phyloP scores from a whole-genome alignment of 2,329 filamentous ascomycete genomes.

The Aspergillus transmontanensis region DNA sequence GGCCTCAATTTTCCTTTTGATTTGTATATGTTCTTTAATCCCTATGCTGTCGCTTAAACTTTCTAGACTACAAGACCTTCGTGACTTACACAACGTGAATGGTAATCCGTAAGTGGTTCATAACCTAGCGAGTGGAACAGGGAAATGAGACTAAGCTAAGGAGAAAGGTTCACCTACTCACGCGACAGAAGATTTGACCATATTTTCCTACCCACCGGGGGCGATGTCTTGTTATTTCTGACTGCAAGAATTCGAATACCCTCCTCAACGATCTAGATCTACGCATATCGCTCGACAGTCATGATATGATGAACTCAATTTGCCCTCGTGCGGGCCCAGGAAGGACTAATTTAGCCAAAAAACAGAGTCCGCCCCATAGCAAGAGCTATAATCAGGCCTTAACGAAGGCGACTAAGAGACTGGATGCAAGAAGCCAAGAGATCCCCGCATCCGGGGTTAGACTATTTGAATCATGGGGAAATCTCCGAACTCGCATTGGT shows the following conservation, averaged over 20 bases:
- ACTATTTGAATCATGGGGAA: neutral
- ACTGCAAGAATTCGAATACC: neutral
- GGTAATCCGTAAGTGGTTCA: neutral
- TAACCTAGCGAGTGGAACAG: neutral
- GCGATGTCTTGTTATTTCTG: neutral
- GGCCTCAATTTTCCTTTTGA: no score
- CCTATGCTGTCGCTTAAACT: no score
- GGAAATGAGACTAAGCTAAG: neutral
- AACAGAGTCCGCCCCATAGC: neutral
- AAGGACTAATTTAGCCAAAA: neutral
- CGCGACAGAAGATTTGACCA: neutral
- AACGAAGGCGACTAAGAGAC: neutral
- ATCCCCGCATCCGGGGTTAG: neutral
- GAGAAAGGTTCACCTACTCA: neutral
- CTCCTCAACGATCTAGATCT: neutral
- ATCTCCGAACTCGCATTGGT: neutral
- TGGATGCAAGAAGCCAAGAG: neutral
- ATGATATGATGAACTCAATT: neutral
- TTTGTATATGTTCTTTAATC: no score
- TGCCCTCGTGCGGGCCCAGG: neutral
- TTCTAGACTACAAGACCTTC: no score
- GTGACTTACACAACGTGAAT: neutral
- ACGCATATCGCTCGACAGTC: neutral
- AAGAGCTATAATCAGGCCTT: neutral
- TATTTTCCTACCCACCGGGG: neutral